phyloP scores from a whole-genome alignment of 2,329 filamentous ascomycete genomes.

The Phoma herbarum region DNA sequence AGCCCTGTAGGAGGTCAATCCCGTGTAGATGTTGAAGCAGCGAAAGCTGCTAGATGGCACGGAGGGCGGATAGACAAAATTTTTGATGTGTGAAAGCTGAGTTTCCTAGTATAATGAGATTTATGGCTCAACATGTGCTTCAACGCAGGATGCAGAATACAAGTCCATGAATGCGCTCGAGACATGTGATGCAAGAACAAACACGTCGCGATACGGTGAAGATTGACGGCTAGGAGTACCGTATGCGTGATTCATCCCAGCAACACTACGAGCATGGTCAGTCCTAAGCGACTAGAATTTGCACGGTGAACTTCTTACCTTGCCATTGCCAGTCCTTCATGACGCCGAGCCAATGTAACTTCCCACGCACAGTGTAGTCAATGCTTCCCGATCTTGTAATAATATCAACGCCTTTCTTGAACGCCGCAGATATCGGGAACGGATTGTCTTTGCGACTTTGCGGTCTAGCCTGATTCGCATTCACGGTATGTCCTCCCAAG shows the following conservation, averaged over 20 bases:
- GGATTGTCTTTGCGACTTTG: conserved; percentile 20
- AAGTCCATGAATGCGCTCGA: not conserved
- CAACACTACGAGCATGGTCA: conserved; percentile 1
- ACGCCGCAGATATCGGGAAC: conserved; percentile 48
- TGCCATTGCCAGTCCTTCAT: conserved; percentile 76
- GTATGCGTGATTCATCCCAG: not conserved
- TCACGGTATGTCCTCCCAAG: conserved; percentile 11
- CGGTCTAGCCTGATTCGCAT: conserved; percentile 1
- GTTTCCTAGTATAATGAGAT: no score
- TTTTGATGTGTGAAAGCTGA: no score
- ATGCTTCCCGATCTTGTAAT: conserved; percentile 59
- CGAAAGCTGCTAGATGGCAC: not conserved
- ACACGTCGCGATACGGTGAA: not conserved
- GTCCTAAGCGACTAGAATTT: not conserved
- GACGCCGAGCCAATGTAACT: conserved; percentile 72
- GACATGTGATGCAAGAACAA: not conserved
- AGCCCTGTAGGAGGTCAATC: not conserved
- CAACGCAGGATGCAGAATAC: no score
- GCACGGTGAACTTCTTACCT: conserved; percentile 57
- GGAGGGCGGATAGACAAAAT: not conserved
- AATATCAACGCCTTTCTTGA: conserved; percentile 40
- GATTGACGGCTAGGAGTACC: not conserved
- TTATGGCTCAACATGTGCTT: no score
- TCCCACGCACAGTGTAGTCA: conserved; percentile 69
- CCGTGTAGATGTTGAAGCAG: not conserved